phyloP scores from a whole-genome alignment of 2,329 filamentous ascomycete species.

The Chrysoporthe puriensis region DNA sequence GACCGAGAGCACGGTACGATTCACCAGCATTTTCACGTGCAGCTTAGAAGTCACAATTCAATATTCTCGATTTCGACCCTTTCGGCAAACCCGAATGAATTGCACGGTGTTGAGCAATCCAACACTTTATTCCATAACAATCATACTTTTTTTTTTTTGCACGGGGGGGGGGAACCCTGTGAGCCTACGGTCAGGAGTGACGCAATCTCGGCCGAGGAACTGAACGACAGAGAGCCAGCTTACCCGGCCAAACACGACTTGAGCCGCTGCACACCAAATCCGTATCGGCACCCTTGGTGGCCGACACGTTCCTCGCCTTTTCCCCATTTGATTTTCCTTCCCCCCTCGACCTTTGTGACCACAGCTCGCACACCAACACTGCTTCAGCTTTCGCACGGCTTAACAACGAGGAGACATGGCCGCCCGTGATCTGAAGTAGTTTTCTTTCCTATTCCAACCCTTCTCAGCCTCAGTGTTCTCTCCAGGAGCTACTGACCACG shows the following conservation, averaged over 20 bases:
- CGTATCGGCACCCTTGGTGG: slow-evolving; percentile 17
- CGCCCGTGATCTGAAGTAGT: slow-evolving; percentile 5
- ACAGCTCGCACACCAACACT: slow-evolving; percentile 14
- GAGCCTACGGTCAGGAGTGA: slow-evolving; percentile 1
- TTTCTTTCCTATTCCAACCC: neutral
- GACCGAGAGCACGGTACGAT: neutral
- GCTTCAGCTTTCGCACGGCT: slow-evolving; percentile 8
- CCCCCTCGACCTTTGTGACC: slow-evolving; percentile 10
- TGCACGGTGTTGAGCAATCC: neutral
- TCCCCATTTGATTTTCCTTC: slow-evolving; percentile 16
- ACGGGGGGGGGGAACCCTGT: neutral
- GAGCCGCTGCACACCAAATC: slow-evolving; percentile 7
- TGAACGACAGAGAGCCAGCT: neutral
- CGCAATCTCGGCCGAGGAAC: slow-evolving; percentile 7
- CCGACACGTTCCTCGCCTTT: slow-evolving; percentile 25
- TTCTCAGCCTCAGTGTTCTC: slow-evolving; percentile 8
- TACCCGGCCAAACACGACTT: neutral
- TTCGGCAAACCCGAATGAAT: neutral
- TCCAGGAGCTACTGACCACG: slow-evolving; percentile 2
- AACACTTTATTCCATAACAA: neutral
- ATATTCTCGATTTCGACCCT: neutral
- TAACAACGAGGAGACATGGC: slow-evolving; percentile 21
- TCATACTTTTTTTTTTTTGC: neutral
- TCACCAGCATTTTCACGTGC: slow-evolving; percentile 5
- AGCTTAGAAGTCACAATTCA: slow-evolving; percentile 6